Conservation (phyloP, 148 eudicot genomes). For the Vaccinium macrocarpon region DNA sequence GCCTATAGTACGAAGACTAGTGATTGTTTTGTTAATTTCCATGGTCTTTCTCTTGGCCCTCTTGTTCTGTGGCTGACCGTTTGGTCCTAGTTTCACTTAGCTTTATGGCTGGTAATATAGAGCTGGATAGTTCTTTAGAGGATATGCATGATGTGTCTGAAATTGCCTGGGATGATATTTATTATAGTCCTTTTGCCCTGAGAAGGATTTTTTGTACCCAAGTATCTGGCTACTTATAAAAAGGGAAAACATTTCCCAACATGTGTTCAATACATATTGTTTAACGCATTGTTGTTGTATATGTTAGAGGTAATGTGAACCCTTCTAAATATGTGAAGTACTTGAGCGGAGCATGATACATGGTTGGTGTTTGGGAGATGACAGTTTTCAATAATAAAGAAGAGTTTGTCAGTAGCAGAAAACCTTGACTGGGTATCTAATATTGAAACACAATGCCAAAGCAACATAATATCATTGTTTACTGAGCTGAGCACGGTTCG, state of each 20-base stretch:
- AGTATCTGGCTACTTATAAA: background rate
- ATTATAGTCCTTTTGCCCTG: background rate
- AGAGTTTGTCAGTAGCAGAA: background rate
- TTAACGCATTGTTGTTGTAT: background rate
- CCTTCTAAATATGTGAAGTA: background rate
- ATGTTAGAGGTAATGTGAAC: background rate
- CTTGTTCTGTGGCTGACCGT: background rate
- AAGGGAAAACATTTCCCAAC: background rate
- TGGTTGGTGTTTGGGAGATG: background rate
- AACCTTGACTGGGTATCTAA: background rate
- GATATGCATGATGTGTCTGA: background rate
- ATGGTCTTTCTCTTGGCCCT: constrained; percentile 2
- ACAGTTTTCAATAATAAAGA: background rate
- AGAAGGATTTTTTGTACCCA: background rate
- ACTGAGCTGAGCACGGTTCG: background rate
- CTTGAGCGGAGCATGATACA: background rate
- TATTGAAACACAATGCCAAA: background rate
- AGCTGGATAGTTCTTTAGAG: background rate
- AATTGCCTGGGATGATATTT: background rate
- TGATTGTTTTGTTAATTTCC: background rate
- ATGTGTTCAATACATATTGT: background rate
- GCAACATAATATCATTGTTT: background rate
- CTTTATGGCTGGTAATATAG: background rate
- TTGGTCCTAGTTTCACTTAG: background rate
- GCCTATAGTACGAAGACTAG: background rate